Conservation (phyloP, 495 filamentous ascomycete species). For the Massariosphaeria phaeospora region DNA sequence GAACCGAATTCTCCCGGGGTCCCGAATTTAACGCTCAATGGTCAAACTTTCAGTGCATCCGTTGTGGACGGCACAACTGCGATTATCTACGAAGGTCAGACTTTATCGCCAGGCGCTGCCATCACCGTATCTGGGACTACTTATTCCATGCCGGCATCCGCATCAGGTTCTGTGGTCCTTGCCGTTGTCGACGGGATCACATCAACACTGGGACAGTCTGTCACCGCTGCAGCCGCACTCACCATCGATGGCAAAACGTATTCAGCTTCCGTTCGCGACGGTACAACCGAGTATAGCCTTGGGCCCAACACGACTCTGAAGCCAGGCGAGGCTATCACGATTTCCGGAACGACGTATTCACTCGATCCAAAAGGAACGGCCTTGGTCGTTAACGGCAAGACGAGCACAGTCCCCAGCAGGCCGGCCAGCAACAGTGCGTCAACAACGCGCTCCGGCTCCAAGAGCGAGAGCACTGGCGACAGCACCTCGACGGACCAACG, state of each 20-base stretch:
- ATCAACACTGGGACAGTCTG: slow-evolving; percentile 19
- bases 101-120: slow-evolving; percentile 27
- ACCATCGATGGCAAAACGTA: slow-evolving; percentile 32
- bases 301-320: slow-evolving; percentile 34
- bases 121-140: slow-evolving; percentile 26
- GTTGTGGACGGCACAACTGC: slow-evolving; percentile 18
- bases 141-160: slow-evolving; percentile 24
- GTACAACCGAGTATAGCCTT: slow-evolving; percentile 34
- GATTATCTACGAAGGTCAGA: slow-evolving; percentile 27
- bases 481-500: slow-evolving; percentile 1
- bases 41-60: slow-evolving; percentile 31
- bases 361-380: slow-evolving; percentile 31
- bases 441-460: slow-evolving; percentile 8
- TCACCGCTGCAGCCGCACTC: slow-evolving; percentile 21
- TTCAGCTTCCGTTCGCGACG: slow-evolving; percentile 31
- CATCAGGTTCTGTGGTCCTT: slow-evolving; percentile 21
- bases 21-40: slow-evolving; percentile 33
- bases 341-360: slow-evolving; percentile 36
- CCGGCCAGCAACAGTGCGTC: slow-evolving; percentile 21
- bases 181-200: slow-evolving; percentile 29
- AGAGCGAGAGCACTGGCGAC: slow-evolving; percentile 11
- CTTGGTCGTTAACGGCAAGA: slow-evolving; percentile 36
- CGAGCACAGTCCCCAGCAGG: slow-evolving; percentile 16
- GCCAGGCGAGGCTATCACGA: slow-evolving; percentile 37
- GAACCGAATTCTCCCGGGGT: slow-evolving; percentile 5